These are phyloP conservation scores for Globisporangium cystogenes DNA, from an alignment of 352 stramenopile genomes.

Conservation along the genomic window DNA sequence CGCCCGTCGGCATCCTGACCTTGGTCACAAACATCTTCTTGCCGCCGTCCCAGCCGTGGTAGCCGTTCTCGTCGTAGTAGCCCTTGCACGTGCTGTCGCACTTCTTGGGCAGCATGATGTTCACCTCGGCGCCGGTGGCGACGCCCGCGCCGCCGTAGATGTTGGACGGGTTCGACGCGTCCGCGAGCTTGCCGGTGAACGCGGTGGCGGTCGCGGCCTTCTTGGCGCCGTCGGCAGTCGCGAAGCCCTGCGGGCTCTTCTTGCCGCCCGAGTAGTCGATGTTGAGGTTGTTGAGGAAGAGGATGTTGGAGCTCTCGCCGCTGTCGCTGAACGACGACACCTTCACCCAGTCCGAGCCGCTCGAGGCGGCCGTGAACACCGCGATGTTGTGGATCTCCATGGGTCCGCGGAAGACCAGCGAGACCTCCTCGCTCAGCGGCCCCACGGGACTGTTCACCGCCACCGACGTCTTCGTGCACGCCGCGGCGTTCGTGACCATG, in stretches of 20 bases:
- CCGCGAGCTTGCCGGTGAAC: conserved; percentile 39
- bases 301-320: conserved; percentile 34
- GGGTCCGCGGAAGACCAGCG: conserved; percentile 49
- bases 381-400: conserved; percentile 62
- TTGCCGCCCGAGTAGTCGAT: conserved; percentile 40
- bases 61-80: conserved; percentile 63
- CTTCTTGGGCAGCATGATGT: conserved; percentile 68
- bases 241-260: conserved; percentile 43
- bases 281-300: conserved; percentile 65
- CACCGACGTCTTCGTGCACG: conserved; percentile 28
- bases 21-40: conserved; percentile 80
- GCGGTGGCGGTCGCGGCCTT: conserved; percentile 25
- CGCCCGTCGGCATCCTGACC: conserved; percentile 46
- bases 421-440: conserved; percentile 46
- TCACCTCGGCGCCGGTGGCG: conserved; percentile 60
- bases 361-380: conserved; percentile 28
- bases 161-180: conserved; percentile 39
- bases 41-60: conserved; percentile 66
- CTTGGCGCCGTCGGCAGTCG: conserved; percentile 22
- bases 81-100: conserved; percentile 47
- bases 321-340: conserved; percentile 36
- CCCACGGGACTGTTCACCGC: conserved; percentile 31
- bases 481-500: conserved; percentile 28
- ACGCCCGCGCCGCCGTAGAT: conserved; percentile 42
- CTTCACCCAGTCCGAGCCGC: conserved; percentile 28